Percentiles rank a stretch among this genome's conserved stretches.
These are phyloP conservation scores for Phytophthora pistaciae DNA, from an alignment of 352 stramenopile species.

Conservation along the genomic window DNA sequence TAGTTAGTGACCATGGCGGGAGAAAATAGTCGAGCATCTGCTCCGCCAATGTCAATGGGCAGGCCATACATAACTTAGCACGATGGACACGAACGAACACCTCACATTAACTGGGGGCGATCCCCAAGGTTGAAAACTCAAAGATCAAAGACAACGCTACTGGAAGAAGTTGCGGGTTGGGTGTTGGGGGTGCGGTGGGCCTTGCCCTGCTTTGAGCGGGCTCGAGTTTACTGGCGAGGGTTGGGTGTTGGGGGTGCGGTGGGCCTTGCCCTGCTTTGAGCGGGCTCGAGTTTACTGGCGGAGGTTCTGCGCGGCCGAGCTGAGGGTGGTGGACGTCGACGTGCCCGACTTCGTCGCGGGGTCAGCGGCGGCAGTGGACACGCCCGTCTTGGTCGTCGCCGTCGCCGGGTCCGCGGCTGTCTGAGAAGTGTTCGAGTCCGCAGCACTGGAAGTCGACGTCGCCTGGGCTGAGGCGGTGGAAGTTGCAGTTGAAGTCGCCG, in stretches of 20 bases:
- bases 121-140: neutral
- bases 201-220: neutral
- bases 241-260: neutral
- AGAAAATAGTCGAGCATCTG: neutral
- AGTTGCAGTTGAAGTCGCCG: slow-evolving; percentile 7
- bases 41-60: neutral
- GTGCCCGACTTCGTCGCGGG: slow-evolving; percentile 13
- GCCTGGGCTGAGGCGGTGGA: slow-evolving; percentile 14
- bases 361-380: slow-evolving; percentile 6
- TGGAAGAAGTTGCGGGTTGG: neutral
- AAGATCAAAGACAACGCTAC: neutral
- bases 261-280: neutral
- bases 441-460: neutral
- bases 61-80: neutral
- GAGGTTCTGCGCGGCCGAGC: slow-evolving; percentile 12
- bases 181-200: neutral
- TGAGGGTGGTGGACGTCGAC: slow-evolving; percentile 14
- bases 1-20: neutral
- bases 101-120: neutral
- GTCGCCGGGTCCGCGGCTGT: slow-evolving; percentile 8
- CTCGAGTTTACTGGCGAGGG: neutral
- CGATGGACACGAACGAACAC: neutral
- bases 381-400: slow-evolving; percentile 10
- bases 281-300: slow-evolving; percentile 1
- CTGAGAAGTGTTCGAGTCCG: neutral